A percentile compares a stretch with the other conserved stretches of the same genome.
These are phyloP conservation scores for Venturiaceae sp. DNA, from an alignment of 2,329 filamentous ascomycete species.

Conservation along the genomic window DNA sequence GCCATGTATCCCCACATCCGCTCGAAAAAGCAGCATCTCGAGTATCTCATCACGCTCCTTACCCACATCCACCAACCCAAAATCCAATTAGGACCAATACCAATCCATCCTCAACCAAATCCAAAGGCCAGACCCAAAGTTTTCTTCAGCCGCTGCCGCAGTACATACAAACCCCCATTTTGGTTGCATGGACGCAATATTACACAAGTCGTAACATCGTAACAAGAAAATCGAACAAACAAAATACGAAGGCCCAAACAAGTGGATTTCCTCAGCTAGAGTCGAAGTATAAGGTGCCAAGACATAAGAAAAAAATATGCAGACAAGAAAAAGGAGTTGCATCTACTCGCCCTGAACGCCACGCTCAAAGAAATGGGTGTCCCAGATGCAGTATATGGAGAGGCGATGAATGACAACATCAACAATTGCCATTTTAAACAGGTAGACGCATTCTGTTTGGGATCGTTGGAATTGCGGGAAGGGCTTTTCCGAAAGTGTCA, in stretches of 20 bases:
- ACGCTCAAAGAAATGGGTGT: neutral
- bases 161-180: neutral
- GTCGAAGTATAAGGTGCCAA: neutral
- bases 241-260: neutral
- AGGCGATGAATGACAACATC: neutral
- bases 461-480: neutral
- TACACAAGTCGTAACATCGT: neutral
- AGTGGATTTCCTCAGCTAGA: neutral
- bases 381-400: neutral
- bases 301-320: neutral
- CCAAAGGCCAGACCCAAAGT: neutral
- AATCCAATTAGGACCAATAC: neutral
- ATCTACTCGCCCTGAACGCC: neutral
- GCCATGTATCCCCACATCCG: neutral
- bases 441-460: neutral
- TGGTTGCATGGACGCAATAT: neutral
- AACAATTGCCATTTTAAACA: neutral
- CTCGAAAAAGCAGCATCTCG: neutral
- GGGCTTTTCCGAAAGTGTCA: neutral
- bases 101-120: neutral
- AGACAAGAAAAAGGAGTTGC: neutral
- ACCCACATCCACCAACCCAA: neutral
- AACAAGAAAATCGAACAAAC: neutral
- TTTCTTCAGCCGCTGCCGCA: neutral
- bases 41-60: neutral